Percentiles rank a stretch among this genome's conserved stretches.
phyloP scores from a whole-genome alignment of 1,284 basidiomycete genomes.

The Mycena citricolor region DNA sequence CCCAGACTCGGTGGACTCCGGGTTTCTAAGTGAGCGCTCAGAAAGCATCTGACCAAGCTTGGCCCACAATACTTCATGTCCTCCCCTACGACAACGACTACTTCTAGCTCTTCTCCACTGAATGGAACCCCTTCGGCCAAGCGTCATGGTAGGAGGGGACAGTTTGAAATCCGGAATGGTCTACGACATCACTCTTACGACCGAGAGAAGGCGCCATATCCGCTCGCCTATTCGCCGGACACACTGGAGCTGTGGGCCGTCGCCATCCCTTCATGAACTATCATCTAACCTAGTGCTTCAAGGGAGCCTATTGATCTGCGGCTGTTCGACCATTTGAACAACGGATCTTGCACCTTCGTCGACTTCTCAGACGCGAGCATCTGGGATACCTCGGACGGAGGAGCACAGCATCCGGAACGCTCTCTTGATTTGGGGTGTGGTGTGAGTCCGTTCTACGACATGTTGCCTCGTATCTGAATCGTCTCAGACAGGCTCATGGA shows the following conservation, averaged over 20 bases:
- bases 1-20: too few relatives aligned
- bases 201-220: constrained; percentile 75
- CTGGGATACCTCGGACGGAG: constrained; percentile 9
- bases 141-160: constrained; percentile 15
- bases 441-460: constrained; percentile 39
- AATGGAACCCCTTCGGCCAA: constrained; percentile 29
- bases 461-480: constrained; percentile 5
- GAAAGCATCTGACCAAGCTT: too few relatives aligned
- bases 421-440: constrained; percentile 72
- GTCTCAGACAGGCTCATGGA: constrained; percentile 66
- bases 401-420: constrained; percentile 38
- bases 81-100: constrained; percentile 24
- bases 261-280: constrained; percentile 3
- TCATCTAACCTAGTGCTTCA: constrained; percentile 10
- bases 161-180: constrained; percentile 47
- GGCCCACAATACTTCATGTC: background rate
- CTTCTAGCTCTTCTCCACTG: constrained; percentile 22
- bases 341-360: constrained; percentile 54
- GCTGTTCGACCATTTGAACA: constrained; percentile 45
- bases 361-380: constrained; percentile 44
- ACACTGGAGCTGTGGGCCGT: constrained; percentile 68
- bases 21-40: too few relatives aligned
- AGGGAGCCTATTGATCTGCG: constrained; percentile 62
- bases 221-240: constrained; percentile 62
- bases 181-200: constrained; percentile 64